phyloP scores from a whole-genome alignment of 2,329 filamentous ascomycete species.

The Epichloe sibirici region DNA sequence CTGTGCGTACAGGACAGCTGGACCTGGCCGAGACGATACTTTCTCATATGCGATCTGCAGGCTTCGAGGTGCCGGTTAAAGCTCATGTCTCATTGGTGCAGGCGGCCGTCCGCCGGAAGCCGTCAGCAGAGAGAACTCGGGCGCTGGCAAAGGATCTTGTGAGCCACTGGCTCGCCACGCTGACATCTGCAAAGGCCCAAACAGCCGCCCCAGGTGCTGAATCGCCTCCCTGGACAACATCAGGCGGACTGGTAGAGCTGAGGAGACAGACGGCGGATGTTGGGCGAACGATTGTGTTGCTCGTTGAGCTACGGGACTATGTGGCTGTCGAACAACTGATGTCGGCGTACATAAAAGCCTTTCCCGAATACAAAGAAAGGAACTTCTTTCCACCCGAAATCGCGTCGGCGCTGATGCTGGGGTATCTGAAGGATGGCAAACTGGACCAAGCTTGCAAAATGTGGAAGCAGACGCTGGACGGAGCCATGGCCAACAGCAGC shows the following conservation, averaged over 20 bases:
- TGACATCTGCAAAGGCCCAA: neutral
- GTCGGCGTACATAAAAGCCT: constrained; percentile 35
- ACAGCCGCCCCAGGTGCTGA: neutral
- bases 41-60: constrained; percentile 29
- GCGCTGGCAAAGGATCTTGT: constrained; percentile 18
- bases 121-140: constrained; percentile 15
- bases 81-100: constrained; percentile 31
- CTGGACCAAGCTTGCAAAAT: constrained; percentile 49
- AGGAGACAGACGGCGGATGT: constrained; percentile 17
- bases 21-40: constrained; percentile 29
- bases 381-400: constrained; percentile 39
- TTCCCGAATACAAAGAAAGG: constrained; percentile 20
- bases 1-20: constrained; percentile 33
- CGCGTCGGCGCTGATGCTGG: constrained; percentile 55
- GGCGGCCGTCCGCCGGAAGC: constrained; percentile 18
- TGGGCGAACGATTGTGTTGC: constrained; percentile 21
- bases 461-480: constrained; percentile 51
- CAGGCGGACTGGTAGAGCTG: constrained; percentile 12
- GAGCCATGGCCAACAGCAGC: constrained; percentile 28
- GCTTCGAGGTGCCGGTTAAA: constrained; percentile 30
- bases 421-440: constrained; percentile 44
- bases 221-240: constrained; percentile 1
- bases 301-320: constrained; percentile 28
- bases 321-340: constrained; percentile 46
- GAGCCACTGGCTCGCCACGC: constrained; percentile 15